A percentile compares a stretch with the other conserved stretches of the same genome.
Conservation (phyloP, 495 filamentous ascomycete species). For the Paragyromitra xinjiangensis region DNA sequence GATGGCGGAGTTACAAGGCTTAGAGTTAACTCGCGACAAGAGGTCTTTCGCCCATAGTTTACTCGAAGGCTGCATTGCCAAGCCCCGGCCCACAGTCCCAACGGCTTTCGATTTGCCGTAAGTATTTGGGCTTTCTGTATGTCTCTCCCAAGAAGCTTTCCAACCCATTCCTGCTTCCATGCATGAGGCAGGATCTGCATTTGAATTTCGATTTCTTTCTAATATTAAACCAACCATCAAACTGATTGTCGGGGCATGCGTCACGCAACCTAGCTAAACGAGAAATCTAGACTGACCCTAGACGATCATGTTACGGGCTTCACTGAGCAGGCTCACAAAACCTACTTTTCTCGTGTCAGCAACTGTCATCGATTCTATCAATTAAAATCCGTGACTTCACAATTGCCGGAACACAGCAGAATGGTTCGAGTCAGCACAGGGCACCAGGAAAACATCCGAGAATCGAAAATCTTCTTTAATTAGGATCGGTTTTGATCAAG, state of each 20-base stretch:
- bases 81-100: not conserved
- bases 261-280: not conserved
- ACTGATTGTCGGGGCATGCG: not conserved
- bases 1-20: not conserved
- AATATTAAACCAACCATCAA: not conserved
- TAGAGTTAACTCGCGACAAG: not conserved
- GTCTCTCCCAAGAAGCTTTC: not conserved
- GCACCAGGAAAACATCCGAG: not conserved
- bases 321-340: not conserved
- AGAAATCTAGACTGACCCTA: not conserved
- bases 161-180: not conserved
- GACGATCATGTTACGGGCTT: not conserved
- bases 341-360: not conserved
- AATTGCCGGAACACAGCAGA: not conserved
- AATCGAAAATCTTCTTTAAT: conserved; percentile 5
- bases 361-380: not conserved
- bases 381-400: not conserved
- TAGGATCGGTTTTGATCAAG: not conserved
- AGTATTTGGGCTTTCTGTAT: not conserved
- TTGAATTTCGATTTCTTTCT: not conserved
- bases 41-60: not conserved
- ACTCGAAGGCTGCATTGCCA: not conserved
- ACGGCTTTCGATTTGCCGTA: not conserved
- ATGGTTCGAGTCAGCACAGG: not conserved
- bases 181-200: not conserved